phyloP scores from a whole-genome alignment of 352 stramenopile species.

The Pythium rhizo-oryzae region DNA sequence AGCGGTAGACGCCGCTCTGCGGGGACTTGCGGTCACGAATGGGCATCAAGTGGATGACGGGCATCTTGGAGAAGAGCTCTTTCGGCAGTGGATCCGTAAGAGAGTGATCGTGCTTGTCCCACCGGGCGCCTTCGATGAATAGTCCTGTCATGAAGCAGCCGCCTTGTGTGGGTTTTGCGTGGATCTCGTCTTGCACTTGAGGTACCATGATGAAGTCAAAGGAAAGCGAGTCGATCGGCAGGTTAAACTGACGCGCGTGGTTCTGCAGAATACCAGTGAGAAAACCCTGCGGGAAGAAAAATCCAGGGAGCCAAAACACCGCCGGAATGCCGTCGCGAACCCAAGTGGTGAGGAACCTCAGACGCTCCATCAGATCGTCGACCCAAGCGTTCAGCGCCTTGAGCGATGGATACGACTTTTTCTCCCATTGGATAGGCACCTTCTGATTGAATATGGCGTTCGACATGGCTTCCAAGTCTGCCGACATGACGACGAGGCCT shows the following conservation, averaged over 20 bases:
- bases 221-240: constrained; percentile 79
- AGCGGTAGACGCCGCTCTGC: constrained; percentile 90
- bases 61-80: constrained; percentile 93
- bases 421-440: constrained; percentile 86
- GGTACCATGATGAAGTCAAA: constrained; percentile 67
- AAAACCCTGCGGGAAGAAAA: constrained; percentile 83
- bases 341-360: constrained; percentile 71
- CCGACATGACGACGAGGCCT: constrained; percentile 62
- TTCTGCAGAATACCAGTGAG: constrained; percentile 86
- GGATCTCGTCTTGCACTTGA: constrained; percentile 39
- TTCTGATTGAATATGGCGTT: constrained; percentile 88
- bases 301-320: constrained; percentile 79
- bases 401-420: constrained; percentile 91
- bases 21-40: constrained; percentile 78
- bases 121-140: constrained; percentile 90
- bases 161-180: constrained; percentile 44
- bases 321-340: constrained; percentile 48
- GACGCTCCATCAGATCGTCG: constrained; percentile 81
- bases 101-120: constrained; percentile 67
- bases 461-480: constrained; percentile 76
- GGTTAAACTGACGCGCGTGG: constrained; percentile 71
- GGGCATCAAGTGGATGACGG: constrained; percentile 88
- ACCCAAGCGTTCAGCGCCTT: constrained; percentile 90
- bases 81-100: constrained; percentile 91
- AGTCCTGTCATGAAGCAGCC: constrained; percentile 90